These are phyloP conservation scores for Phaseolus coccineus DNA, from an alignment of 331 rosid species.

Conservation along the genomic window DNA sequence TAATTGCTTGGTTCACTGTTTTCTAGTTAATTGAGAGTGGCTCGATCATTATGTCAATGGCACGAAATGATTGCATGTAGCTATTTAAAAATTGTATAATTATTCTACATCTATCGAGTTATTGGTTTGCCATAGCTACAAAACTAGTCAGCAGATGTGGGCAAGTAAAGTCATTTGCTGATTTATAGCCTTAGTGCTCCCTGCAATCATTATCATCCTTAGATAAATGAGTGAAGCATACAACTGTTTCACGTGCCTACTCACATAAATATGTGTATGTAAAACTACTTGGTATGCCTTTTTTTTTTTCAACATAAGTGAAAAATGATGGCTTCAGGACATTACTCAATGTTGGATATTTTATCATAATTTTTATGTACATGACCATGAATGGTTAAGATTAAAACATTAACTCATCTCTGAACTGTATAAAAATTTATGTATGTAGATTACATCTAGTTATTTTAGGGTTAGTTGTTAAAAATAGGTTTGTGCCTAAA, in stretches of 20 bases:
- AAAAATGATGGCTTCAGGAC: slow-evolving; percentile 24
- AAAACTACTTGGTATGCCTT: neutral
- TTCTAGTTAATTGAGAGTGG: slow-evolving; percentile 7
- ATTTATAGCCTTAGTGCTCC: neutral
- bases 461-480: neutral
- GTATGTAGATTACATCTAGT: neutral
- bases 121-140: slow-evolving; percentile 22
- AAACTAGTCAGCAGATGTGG: slow-evolving; percentile 12
- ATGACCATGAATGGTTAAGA: neutral
- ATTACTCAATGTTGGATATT: slow-evolving; percentile 4
- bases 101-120: neutral
- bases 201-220: slow-evolving; percentile 25
- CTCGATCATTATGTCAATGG: neutral
- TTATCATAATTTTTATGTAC: neutral
- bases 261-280: neutral
- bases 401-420: neutral
- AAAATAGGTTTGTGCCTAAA: slow-evolving; percentile 2
- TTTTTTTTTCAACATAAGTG: too few relatives aligned
- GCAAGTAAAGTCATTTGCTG: slow-evolving; percentile 3
- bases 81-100: neutral
- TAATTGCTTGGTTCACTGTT: slow-evolving; percentile 28
- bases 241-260: neutral
- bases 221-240: slow-evolving; percentile 16
- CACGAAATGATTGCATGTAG: neutral
- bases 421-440: slow-evolving; percentile 12